Evolutionary conservation across 2,329 filamentous ascomycete genomes (phyloP).

Genomic region (Fusarium mangiferae): DNA sequence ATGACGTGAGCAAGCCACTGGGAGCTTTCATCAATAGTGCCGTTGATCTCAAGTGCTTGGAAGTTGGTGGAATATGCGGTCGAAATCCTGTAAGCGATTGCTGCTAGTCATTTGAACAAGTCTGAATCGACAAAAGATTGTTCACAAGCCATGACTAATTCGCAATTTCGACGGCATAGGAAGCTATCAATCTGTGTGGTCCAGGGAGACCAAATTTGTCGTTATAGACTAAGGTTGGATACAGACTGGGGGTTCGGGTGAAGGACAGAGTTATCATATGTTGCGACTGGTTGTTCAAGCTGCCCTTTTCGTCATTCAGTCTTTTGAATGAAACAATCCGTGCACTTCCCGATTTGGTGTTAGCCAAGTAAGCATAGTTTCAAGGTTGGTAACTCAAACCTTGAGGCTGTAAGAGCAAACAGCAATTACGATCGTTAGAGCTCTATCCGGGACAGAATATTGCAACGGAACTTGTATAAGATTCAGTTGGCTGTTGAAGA

Average conservation of each 20-base stretch:
- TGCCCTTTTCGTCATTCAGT: background rate
- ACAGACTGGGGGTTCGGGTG: slow-evolving; percentile 38
- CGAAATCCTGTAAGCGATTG: background rate
- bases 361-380: slow-evolving; percentile 27
- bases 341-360: background rate
- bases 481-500: background rate
- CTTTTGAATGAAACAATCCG: background rate
- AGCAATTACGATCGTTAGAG: background rate
- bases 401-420: background rate
- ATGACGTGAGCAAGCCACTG: slow-evolving; percentile 26
- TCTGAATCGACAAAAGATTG: background rate
- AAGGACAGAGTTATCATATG: background rate
- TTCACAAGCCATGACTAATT: background rate
- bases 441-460: background rate
- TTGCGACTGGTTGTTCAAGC: slow-evolving; percentile 4
- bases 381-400: slow-evolving; percentile 14
- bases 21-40: slow-evolving; percentile 14
- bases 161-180: background rate
- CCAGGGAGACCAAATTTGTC: background rate
- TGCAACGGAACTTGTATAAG: background rate
- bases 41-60: background rate
- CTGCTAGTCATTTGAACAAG: background rate
- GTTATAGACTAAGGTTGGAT: background rate
- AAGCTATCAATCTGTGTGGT: slow-evolving; percentile 6
- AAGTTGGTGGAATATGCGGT: background rate